A percentile compares a stretch with the other conserved stretches of the same genome.
phyloP scores from a whole-genome alignment of 2,329 filamentous ascomycete genomes.

The Ophiostoma ulmi region DNA sequence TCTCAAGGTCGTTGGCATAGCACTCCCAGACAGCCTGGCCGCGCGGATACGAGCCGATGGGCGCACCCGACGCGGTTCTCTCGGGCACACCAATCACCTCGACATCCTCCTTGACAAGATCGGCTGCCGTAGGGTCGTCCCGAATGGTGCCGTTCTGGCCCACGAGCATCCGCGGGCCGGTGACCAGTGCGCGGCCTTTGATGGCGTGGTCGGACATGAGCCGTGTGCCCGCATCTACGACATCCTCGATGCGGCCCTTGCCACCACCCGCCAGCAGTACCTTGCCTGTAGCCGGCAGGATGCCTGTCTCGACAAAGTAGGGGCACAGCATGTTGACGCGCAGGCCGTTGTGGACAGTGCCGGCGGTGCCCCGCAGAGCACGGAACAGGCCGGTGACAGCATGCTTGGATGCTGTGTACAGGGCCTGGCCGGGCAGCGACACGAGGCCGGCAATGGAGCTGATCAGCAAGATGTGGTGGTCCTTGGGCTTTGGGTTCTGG shows the following conservation, averaged over 20 bases:
- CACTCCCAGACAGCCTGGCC: conserved; percentile 54
- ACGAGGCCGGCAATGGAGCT: conserved; percentile 54
- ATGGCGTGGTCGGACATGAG: conserved; percentile 55
- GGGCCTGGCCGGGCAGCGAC: conserved; percentile 39
- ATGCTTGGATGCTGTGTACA: conserved; percentile 60
- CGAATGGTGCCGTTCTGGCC: conserved; percentile 32
- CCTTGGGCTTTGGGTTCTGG: conserved; percentile 41
- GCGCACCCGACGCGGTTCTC: neutral
- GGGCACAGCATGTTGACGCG: conserved; percentile 61
- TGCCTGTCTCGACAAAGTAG: conserved; percentile 58
- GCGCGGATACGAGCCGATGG: neutral
- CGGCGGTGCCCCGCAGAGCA: conserved; percentile 47
- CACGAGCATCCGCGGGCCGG: conserved; percentile 52
- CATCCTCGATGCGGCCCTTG: conserved; percentile 50
- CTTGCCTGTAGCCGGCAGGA: conserved; percentile 45
- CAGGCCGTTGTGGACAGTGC: conserved; percentile 42
- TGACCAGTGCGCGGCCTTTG: conserved; percentile 50
- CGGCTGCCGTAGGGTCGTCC: conserved; percentile 5
- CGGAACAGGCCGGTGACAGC: conserved; percentile 60
- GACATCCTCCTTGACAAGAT: conserved; percentile 17
- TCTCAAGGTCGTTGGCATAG: conserved; percentile 54
- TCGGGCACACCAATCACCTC: conserved; percentile 25
- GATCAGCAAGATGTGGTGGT: conserved; percentile 57
- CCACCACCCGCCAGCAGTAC: conserved; percentile 52
- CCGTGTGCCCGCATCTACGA: conserved; percentile 58